Evolutionary conservation across 805 yeast species (phyloP), one percentile per base, ranked within the genome.

Genomic region (Candida andamanensis): DNA sequence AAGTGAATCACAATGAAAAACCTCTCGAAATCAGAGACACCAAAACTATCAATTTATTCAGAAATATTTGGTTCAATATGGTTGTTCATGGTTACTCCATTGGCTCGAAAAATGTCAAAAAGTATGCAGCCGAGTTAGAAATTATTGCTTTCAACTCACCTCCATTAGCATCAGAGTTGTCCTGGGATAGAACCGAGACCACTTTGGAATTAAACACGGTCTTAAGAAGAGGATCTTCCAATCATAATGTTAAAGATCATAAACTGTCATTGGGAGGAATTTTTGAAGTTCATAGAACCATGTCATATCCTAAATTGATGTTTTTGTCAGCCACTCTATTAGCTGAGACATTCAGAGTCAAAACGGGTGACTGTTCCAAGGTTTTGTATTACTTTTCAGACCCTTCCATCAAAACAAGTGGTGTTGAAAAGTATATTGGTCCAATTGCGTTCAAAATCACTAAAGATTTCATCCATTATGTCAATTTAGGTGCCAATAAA

Each of bases 21-120:
- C 76, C 82, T 0, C 69, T 47, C 54, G 43, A 48, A 15, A 58
- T 60, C 12, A 45, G 52, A 6, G 75, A 80, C 41, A 73, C 74
- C 24, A 62, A 61, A 2, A 61, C 76, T 1, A 61, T 77, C 29
- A 68, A 72, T 28, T 62, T 79, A 37, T 85, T 90, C 64, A 73
- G 94, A 49, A 83, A 92, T 55, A 77, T 86, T 26, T 92, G 99
- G 99, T 86, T 85, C 55, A 92, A 90, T 49, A 67, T 92, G 69
- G 90, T 80, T 4, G 83, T 89, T 17, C 95, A 92, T 56, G 98
- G 98, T 0, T 86, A 79, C 52, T 72, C 77, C n/a, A 65, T 66
- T 34, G 67, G 67, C 22, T 78, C 92, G 0, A 63, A 65, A 10
- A 62, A 78, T 48, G 70, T 76, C 11, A 57, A 60, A 34, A 58